These are phyloP conservation scores for Clonostachys sp. DNA, from an alignment of 2,329 filamentous ascomycete genomes.

Conservation along the genomic window DNA sequence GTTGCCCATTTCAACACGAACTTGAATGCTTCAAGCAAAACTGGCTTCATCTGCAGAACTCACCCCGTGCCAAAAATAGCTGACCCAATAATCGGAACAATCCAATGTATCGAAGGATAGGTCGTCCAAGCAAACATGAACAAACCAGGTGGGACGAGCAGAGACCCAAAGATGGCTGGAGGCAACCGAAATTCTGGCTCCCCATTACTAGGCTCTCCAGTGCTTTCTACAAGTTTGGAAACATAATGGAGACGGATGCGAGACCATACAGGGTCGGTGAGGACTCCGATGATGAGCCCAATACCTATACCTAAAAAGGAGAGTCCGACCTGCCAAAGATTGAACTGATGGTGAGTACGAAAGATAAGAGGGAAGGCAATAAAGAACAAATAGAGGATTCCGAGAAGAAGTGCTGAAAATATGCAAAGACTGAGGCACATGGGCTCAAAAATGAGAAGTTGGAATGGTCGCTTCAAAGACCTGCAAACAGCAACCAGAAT, in stretches of 20 bases:
- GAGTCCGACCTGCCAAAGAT: slow-evolving; percentile 74
- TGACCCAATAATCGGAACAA: slow-evolving; percentile 69
- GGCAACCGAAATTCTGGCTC: slow-evolving; percentile 88
- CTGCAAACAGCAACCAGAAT: slow-evolving; percentile 55
- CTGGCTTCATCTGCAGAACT: slow-evolving; percentile 22
- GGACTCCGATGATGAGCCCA: too few species aligned
- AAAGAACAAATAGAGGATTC: slow-evolving; percentile 87
- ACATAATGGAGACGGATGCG: too few species aligned
- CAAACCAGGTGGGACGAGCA: slow-evolving; percentile 74
- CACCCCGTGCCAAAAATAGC: slow-evolving; percentile 67
- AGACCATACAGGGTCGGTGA: too few species aligned
- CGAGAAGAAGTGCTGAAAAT: slow-evolving; percentile 79
- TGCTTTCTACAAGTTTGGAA: too few species aligned
- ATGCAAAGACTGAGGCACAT: slow-evolving; percentile 83
- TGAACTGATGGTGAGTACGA: slow-evolving; percentile 67
- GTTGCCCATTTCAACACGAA: slow-evolving; percentile 1
- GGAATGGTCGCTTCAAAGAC: slow-evolving; percentile 66
- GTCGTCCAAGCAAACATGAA: slow-evolving; percentile 91
- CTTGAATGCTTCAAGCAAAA: neutral
- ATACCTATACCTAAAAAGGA: slow-evolving; percentile 70
- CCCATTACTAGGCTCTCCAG: slow-evolving; percentile 12
- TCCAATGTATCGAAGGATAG: slow-evolving; percentile 70
- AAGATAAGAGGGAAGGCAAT: slow-evolving; percentile 87
- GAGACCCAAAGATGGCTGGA: slow-evolving; percentile 65
- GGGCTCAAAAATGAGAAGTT: slow-evolving; percentile 75